Percentiles rank a stretch among this genome's conserved stretches.
phyloP scores from a whole-genome alignment of 1,284 basidiomycete genomes.

The Ustilago tritici region DNA sequence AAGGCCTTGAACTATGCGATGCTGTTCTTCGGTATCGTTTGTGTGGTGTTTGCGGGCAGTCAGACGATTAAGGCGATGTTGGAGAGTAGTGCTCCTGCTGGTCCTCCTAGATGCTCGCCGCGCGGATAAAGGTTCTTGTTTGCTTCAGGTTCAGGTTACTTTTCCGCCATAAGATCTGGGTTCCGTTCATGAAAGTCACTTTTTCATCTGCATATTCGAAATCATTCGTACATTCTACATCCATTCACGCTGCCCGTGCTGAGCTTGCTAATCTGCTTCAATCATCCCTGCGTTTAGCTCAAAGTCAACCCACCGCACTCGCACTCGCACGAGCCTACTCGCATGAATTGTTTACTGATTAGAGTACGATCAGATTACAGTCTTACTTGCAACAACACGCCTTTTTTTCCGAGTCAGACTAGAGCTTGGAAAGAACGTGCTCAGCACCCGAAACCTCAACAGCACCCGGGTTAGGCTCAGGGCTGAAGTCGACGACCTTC shows the following conservation, averaged over 20 bases:
- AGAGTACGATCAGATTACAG: not conserved
- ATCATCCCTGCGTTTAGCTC: too few relatives aligned
- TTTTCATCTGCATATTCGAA: not conserved
- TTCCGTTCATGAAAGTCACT: not conserved
- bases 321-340: not conserved
- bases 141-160: not conserved
- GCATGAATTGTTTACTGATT: not conserved
- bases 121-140: slow-evolving; percentile 1
- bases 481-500: slow-evolving; percentile 69
- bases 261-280: too few relatives aligned
- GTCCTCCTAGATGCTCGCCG: slow-evolving; percentile 38
- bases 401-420: not conserved
- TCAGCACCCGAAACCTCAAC: slow-evolving; percentile 79
- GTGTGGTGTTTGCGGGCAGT: slow-evolving; percentile 83
- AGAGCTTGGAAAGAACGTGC: slow-evolving; percentile 75
- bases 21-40: slow-evolving; percentile 84
- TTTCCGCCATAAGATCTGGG: too few relatives aligned
- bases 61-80: slow-evolving; percentile 74
- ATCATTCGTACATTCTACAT: too few relatives aligned
- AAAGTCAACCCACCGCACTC: too few relatives aligned
- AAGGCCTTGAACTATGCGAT: slow-evolving; percentile 82
- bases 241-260: too few relatives aligned
- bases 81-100: slow-evolving; percentile 24
- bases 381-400: not conserved
- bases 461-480: slow-evolving; percentile 69